Base-by-base conservation (phyloP, 1,284 basidiomycete species). In the Microbotryum scabiosae region DNA sequence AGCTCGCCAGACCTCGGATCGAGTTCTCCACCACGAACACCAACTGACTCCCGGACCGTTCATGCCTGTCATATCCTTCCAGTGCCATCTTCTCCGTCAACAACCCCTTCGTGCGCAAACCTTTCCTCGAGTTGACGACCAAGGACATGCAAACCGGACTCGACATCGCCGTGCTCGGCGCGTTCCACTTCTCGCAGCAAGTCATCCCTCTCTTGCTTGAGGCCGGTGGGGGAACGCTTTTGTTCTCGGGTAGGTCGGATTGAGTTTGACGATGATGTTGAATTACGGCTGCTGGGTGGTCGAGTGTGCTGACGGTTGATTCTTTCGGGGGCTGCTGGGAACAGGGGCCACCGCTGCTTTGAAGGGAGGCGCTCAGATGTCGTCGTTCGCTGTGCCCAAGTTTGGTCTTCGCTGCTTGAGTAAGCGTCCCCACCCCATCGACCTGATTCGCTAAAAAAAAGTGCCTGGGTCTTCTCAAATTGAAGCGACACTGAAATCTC, bases 161-260 rank as follows among this genome's bases (percentile, higher is more conserved):
- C 14, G 64, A 63, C 18, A n/a, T 66, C 16, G 63, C 63, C 56
- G 25, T 66, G 54, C 58, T 60, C 54, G 66, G 66, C 16, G 66
- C 66, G 1, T 65, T 63, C 50, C 28, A 59, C 41, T 68, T 68
- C 28, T 59, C 61, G 5, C 64, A 68, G n/a, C 50, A 55, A 5
- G 61, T 62, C 6, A 30, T 66, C 9, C 64, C 64, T 0, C 51
- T 57, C 10, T 32, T 68, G 44, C 58, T 68, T 44, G 51, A 63
- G 14, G 20, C 36, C 3, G 59, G 58, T 4, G 59, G 61, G 0
- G 63, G 58, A 3, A 60, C 62, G 45, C 50, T 65, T 7, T 54
- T 58, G 26, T 62, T 68, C 55, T 56, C 58, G 4, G 65, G 65
- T 1, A 63, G 36, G 36, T 18, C 12, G 12, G 16, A 41, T 18